Evolutionary conservation across 2,329 filamentous ascomycete genomes (phyloP), one percentile per base, ranked within the genome.

Genomic region (Pleomassaria siparia): DNA sequence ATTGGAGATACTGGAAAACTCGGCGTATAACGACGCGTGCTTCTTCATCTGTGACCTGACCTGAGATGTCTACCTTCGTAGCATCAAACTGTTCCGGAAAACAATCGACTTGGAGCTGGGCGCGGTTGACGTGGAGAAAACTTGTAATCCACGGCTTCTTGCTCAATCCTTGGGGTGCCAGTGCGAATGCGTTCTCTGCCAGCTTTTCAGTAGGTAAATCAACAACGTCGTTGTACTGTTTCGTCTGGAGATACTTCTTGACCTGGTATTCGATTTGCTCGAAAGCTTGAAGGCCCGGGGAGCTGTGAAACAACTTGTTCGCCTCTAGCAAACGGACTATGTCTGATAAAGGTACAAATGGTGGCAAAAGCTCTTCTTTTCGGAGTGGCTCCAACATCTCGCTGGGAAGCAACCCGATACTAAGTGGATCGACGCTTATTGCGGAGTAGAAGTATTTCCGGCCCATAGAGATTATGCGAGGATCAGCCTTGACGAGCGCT

Each of bases 371-470:
- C 4, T 53, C 53, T 30, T 54, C 55, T n/a, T 47, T 48, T 39
- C 62, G 56, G 8, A 67, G 47, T 18, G 56, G 46, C 10, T 56
- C 30, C 30, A 63, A 47, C 2, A 66, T 58, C 28, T 66, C 62
- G 42, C 63, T 58, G 11, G 62, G 58, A 15, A 66, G 50, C 35
- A 64, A 16, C 20, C 51, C 47, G 36, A 24, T 55, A 43, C 40
- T 42, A 22, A n/a, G 22, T 11, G 43, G 32, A 39, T 45, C 40
- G 18, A 66, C 46, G n/a, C 58, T 55, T n/a, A 67, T 18, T 18
- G 44, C 26, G 3, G 37, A 6, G 6, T 60, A 49, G 22, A 66
- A 49, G n/a, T 39, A 12, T 36, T 13, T 4, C 21, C 50, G 57
- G 12, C 45, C 20, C 13, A 55, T n/a, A n/a, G n/a, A n/a, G n/a